Percentiles rank a stretch among this genome's conserved stretches.
Conservation (phyloP, 2,329 filamentous ascomycete species). For the Emericellopsis atlantica region DNA sequence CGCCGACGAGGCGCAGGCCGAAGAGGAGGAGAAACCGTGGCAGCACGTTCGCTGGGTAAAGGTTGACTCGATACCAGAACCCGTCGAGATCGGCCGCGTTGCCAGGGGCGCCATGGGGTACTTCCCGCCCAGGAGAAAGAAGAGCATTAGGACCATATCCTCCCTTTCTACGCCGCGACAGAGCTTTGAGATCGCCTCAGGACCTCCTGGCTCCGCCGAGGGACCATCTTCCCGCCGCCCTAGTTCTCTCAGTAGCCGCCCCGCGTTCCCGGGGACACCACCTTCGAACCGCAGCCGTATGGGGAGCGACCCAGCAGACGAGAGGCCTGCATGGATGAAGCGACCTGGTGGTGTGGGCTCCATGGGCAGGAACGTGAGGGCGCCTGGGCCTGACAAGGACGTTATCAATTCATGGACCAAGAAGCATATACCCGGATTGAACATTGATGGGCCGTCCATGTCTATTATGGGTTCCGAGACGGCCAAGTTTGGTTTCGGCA, state of each 20-base stretch:
- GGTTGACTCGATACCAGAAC: conserved; percentile 54
- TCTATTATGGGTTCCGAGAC: conserved; percentile 50
- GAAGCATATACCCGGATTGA: conserved; percentile 69
- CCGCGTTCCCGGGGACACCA: conserved; percentile 17
- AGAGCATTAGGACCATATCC: conserved; percentile 58
- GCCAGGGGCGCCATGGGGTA: conserved; percentile 73
- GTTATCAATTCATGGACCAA: conserved; percentile 74
- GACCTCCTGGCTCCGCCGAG: conserved; percentile 21
- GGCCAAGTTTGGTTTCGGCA: conserved; percentile 41
- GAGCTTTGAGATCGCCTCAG: conserved; percentile 47
- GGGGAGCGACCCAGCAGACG: conserved; percentile 24
- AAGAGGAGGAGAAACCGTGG: conserved; percentile 57
- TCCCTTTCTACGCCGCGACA: conserved; percentile 54
- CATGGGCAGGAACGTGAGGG: conserved; percentile 55
- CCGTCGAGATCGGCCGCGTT: conserved; percentile 78
- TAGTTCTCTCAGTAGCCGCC: conserved; percentile 25
- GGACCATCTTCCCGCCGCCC: conserved; percentile 25
- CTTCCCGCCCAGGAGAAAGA: conserved; percentile 83
- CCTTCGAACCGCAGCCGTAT: conserved; percentile 21
- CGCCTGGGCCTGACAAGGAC: conserved; percentile 74
- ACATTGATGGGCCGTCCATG: conserved; percentile 57
- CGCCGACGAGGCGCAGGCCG: conserved; percentile 8
- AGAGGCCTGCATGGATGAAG: conserved; percentile 50
- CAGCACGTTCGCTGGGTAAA: conserved; percentile 83
- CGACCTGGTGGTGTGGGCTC: conserved; percentile 85